Conservation (phyloP, 306 rosid species). For the Crataegus laevigata region DNA sequence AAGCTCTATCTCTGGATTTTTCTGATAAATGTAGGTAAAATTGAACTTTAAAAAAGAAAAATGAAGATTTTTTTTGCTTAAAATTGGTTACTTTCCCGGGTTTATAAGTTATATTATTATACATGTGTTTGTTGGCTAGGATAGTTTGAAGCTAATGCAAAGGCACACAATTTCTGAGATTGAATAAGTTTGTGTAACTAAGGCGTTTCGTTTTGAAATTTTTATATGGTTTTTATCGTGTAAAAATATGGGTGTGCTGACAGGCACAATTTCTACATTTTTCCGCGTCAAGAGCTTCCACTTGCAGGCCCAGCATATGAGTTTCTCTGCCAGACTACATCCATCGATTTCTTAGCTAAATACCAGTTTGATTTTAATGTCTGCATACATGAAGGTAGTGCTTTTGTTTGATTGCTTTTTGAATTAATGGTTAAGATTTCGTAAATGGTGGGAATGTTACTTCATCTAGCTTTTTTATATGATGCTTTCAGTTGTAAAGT, state of each 20-base stretch:
- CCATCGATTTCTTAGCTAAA: conserved; percentile 83
- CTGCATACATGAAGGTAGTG: conserved; percentile 73
- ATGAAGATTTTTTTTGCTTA: neutral
- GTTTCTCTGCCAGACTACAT: conserved; percentile 85
- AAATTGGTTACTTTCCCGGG: neutral
- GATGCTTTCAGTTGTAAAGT: conserved; percentile 40
- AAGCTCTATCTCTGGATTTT: neutral
- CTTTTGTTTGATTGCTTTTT: neutral
- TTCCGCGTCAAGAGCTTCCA: conserved; percentile 68
- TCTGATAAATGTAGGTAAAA: neutral
- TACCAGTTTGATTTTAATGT: conserved; percentile 87
- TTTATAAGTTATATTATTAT: too few relatives aligned
- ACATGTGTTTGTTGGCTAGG: neutral
- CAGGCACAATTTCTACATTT: conserved; percentile 86
- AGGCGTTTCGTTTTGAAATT: neutral
- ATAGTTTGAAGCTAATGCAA: neutral
- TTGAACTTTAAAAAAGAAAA: neutral
- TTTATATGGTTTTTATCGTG: neutral
- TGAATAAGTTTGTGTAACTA: neutral
- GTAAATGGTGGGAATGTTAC: neutral
- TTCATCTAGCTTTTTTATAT: neutral
- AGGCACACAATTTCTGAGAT: neutral
- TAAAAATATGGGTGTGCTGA: conserved; percentile 4
- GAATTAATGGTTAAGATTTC: neutral
- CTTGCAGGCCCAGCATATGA: conserved; percentile 46